phyloP scores from a whole-genome alignment of 1,139 yeast genomes.

The Diutina mesorugosa region DNA sequence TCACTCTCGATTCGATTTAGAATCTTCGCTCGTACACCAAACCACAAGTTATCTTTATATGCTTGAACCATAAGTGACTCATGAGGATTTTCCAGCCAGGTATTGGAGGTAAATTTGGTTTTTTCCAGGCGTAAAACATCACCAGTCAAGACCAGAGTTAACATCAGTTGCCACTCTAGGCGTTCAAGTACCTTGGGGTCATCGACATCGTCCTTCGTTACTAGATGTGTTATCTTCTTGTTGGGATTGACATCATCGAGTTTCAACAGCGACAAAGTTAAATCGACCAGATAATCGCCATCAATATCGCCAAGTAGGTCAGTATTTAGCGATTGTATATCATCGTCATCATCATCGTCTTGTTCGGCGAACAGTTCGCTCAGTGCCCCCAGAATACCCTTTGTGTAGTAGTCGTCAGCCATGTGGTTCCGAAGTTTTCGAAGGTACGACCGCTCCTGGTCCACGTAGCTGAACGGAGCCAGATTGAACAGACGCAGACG shows the following conservation, averaged over 20 bases:
- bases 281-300: constrained; percentile 31
- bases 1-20: constrained; percentile 75
- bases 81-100: constrained; percentile 29
- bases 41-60: constrained; percentile 70
- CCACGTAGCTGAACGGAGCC: constrained; percentile 18
- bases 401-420: constrained; percentile 59
- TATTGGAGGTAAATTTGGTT: constrained; percentile 47
- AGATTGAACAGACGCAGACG: constrained; percentile 1
- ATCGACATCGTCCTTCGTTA: constrained; percentile 30
- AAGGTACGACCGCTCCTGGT: constrained; percentile 61
- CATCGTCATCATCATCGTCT: constrained; percentile 12
- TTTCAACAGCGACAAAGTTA: constrained; percentile 23
- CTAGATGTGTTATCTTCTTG: constrained; percentile 22
- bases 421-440: constrained; percentile 50
- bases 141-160: constrained; percentile 81
- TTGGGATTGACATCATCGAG: constrained; percentile 12
- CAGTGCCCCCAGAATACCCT: constrained; percentile 37
- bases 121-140: constrained; percentile 90
- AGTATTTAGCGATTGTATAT: constrained; percentile 15
- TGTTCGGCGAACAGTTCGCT: constrained; percentile 9
- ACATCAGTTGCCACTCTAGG: constrained; percentile 93
- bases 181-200: constrained; percentile 68
- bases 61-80: constrained; percentile 41
- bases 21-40: constrained; percentile 68
- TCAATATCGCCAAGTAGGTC: constrained; percentile 29